phyloP scores from a whole-genome alignment of 2,329 filamentous ascomycete genomes.

The Colletotrichum sp. region DNA sequence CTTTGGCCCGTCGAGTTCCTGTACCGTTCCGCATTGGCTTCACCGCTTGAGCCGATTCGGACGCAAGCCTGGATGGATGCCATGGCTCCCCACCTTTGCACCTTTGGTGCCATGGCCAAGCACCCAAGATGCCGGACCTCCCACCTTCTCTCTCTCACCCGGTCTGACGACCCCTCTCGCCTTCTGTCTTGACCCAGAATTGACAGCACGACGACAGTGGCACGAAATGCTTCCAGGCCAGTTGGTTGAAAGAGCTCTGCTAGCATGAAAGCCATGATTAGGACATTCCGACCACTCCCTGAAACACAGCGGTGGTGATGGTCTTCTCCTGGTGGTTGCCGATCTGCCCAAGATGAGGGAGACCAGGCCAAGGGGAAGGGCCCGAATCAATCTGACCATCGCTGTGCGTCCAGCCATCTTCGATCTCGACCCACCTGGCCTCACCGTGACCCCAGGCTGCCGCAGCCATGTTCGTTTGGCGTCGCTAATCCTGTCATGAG shows the following conservation, averaged over 20 bases:
- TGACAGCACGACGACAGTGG: neutral
- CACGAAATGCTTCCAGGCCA: neutral
- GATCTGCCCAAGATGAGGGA: neutral
- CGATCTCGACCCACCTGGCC: slow-evolving; percentile 1
- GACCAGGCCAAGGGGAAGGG: neutral
- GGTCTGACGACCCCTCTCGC: neutral
- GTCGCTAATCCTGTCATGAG: neutral
- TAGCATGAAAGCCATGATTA: neutral
- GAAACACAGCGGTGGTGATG: neutral
- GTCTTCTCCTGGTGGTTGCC: neutral
- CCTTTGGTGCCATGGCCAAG: neutral
- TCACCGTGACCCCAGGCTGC: neutral
- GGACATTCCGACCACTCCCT: neutral
- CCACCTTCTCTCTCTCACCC: neutral
- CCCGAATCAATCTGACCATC: neutral
- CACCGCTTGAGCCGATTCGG: slow-evolving; percentile 10
- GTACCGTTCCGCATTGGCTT: neutral
- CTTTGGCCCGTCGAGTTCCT: neutral
- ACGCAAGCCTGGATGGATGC: neutral
- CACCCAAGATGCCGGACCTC: slow-evolving; percentile 9
- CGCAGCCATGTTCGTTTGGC: neutral
- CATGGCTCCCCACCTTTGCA: neutral
- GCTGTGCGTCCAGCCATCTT: neutral
- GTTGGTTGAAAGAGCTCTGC: neutral
- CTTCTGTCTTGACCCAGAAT: neutral